A percentile compares a stretch with the other conserved stretches of the same genome.
Evolutionary conservation across 2,329 filamentous ascomycete genomes (phyloP).

Genomic region (Aspergillus hortae): DNA sequence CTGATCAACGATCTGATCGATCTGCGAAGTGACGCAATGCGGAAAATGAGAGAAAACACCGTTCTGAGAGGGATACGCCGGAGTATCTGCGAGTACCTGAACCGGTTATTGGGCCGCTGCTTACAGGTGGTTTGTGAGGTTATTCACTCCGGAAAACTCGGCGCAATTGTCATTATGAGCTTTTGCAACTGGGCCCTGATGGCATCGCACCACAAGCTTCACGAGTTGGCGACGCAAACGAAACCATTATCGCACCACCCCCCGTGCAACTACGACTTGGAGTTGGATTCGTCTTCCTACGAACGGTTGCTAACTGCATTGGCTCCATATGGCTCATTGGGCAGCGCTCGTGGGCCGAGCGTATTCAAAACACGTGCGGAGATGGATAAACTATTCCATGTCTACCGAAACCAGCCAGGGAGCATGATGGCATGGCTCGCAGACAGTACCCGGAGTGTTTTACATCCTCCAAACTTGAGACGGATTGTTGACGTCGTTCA

Average conservation of each 20-base stretch:
- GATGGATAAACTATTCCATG: conserved; percentile 7
- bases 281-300: too few relatives aligned
- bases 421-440: conserved; percentile 15
- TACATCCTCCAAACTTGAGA: conserved; percentile 16
- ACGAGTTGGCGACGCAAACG: conserved; percentile 9
- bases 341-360: conserved; percentile 4
- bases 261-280: too few relatives aligned
- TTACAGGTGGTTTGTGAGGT: not conserved
- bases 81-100: conserved; percentile 14
- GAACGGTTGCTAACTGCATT: too few relatives aligned
- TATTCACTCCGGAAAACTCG: conserved; percentile 5
- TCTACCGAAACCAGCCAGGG: too few relatives aligned
- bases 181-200: conserved; percentile 22
- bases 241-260: too few relatives aligned
- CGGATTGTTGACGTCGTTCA: conserved; percentile 23
- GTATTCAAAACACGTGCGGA: conserved; percentile 10
- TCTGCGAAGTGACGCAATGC: conserved; percentile 17
- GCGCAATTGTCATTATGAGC: conserved; percentile 15
- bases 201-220: conserved; percentile 20
- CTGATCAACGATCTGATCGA: conserved; percentile 19
- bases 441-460: conserved; percentile 14
- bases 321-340: too few relatives aligned
- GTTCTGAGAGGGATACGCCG: conserved; percentile 16
- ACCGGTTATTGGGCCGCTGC: conserved; percentile 8
- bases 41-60: conserved; percentile 19